A percentile compares a stretch with the other conserved stretches of the same genome.
Conservation (phyloP, 192 early-diverging fungal genomes). For the Jimgerdemannia flammicorona region DNA sequence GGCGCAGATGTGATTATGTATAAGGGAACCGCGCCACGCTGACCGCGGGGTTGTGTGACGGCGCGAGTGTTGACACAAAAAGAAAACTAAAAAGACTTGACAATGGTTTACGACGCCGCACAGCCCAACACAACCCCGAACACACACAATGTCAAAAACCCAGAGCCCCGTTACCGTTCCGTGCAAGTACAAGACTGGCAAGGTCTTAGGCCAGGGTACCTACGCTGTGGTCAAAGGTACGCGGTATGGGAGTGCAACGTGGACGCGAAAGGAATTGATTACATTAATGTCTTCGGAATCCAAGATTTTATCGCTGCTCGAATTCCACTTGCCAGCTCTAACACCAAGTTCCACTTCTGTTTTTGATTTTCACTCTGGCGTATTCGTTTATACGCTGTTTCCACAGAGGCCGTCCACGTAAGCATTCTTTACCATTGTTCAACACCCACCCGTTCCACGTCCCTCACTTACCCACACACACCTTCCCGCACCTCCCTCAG, state of each 20-base stretch:
- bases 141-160: background rate
- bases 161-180: constrained; percentile 24
- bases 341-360: background rate
- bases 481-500: constrained; percentile 15
- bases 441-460: background rate
- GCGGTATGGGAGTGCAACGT: no score
- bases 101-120: no score
- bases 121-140: no score
- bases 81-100: no score
- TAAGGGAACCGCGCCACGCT: no score
- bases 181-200: constrained; percentile 67
- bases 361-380: background rate
- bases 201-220: constrained; percentile 58
- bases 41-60: no score
- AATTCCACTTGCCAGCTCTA: background rate
- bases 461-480: background rate
- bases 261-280: no score
- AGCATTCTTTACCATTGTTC: constrained; percentile 9
- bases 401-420: constrained; percentile 52
- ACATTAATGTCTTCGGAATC: no score
- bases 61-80: no score
- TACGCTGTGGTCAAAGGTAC: constrained; percentile 68
- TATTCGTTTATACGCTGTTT: background rate
- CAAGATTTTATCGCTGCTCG: no score
- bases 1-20: no score